Percentiles rank a stretch among this genome's conserved stretches.
These are phyloP conservation scores for Cladosporium phlei DNA, from an alignment of 2,329 filamentous ascomycete species.

Conservation along the genomic window DNA sequence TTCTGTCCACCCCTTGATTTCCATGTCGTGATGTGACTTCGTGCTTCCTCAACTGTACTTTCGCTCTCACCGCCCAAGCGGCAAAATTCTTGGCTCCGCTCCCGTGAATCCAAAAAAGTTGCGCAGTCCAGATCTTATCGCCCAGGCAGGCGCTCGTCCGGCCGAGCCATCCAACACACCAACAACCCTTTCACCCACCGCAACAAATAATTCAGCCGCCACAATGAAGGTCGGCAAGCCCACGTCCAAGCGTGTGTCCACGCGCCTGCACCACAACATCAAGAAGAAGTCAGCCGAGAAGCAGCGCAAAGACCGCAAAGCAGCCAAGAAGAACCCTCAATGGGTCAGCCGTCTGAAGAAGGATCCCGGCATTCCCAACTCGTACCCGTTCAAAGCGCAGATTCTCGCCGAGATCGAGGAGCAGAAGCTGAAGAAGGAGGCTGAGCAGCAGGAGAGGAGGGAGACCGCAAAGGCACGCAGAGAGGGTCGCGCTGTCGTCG, in stretches of 20 bases:
- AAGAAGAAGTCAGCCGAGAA: conserved; percentile 87
- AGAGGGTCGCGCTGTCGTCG: conserved; percentile 32
- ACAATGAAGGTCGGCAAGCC: conserved; percentile 53
- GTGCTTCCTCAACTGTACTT: no score
- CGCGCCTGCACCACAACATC: conserved; percentile 91
- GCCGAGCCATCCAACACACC: no score
- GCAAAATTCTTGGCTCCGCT: conserved; percentile 10
- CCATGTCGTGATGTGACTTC: no score
- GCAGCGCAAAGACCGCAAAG: conserved; percentile 83
- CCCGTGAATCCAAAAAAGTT: conserved; percentile 7
- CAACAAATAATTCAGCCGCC: background rate
- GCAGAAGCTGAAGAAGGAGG: conserved; percentile 71
- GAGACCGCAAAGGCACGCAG: conserved; percentile 59
- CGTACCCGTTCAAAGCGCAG: conserved; percentile 97
- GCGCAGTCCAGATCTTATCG: conserved; percentile 8
- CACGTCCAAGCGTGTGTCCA: conserved; percentile 85
- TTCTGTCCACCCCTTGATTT: no score
- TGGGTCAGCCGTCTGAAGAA: conserved; percentile 95
- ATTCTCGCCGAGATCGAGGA: conserved; percentile 93
- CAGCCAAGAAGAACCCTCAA: conserved; percentile 93
- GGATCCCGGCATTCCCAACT: conserved; percentile 93
- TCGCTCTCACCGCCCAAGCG: conserved; percentile 6
- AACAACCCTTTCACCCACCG: background rate
- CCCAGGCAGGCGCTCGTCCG: background rate
- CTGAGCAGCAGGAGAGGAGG: conserved; percentile 66